Percentiles rank a stretch among this genome's conserved stretches.
These are phyloP conservation scores for Nemania sp. DNA, from an alignment of 2,329 filamentous ascomycete genomes.

Conservation along the genomic window DNA sequence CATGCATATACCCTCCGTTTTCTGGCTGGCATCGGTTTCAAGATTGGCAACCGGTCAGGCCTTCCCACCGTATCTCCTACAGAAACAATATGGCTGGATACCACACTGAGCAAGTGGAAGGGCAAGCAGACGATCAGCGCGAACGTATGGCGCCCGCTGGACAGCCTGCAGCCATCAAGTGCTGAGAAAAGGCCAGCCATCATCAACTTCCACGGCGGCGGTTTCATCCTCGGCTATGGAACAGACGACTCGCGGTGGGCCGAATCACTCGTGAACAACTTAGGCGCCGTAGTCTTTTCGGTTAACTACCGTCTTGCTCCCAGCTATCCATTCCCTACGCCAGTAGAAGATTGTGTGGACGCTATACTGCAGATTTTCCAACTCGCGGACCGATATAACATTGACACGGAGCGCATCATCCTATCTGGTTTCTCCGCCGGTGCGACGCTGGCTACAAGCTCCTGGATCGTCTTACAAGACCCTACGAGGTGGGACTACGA, in stretches of 20 bases:
- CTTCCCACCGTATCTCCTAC: slow-evolving; percentile 17
- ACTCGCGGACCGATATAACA: slow-evolving; percentile 58
- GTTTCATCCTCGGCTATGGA: slow-evolving; percentile 64
- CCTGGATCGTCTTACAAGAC: slow-evolving; percentile 35
- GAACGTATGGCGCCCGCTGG: slow-evolving; percentile 29
- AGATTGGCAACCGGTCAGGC: slow-evolving; percentile 28
- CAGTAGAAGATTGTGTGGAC: slow-evolving; percentile 67
- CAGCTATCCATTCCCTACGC: slow-evolving; percentile 63
- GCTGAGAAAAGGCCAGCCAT: slow-evolving; percentile 49
- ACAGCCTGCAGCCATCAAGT: slow-evolving; percentile 29
- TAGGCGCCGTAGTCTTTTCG: slow-evolving; percentile 62
- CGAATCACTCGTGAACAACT: slow-evolving; percentile 50
- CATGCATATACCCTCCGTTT: slow-evolving; percentile 32
- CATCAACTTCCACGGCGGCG: slow-evolving; percentile 69
- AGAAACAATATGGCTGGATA: slow-evolving; percentile 34
- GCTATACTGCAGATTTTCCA: slow-evolving; percentile 61
- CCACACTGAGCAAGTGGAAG: slow-evolving; percentile 31
- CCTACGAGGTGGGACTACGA: slow-evolving; percentile 31
- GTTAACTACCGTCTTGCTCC: slow-evolving; percentile 70
- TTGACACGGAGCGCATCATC: slow-evolving; percentile 59
- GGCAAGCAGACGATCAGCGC: slow-evolving; percentile 31
- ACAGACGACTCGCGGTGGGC: slow-evolving; percentile 67
- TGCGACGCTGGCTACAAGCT: slow-evolving; percentile 55
- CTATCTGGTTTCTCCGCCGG: slow-evolving; percentile 68
- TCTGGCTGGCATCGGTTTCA: slow-evolving; percentile 31